phyloP scores from a whole-genome alignment of 2,329 filamentous ascomycete species.

The Tolypocladium amazonense region DNA sequence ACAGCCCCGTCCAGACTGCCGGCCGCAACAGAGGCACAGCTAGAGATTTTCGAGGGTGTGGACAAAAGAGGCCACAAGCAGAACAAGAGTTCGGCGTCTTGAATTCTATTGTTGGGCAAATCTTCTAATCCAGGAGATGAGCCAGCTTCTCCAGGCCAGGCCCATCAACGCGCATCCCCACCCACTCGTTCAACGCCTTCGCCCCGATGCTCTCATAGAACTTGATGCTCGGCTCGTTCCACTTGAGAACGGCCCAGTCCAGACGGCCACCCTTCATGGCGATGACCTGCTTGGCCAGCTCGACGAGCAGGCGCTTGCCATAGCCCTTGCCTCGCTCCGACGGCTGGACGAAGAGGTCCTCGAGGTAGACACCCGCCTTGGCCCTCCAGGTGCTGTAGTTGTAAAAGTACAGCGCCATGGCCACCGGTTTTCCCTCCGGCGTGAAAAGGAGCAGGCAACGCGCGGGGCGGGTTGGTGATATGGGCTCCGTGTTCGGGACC shows the following conservation, averaged over 20 bases:
- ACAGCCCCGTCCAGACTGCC: slow-evolving; percentile 13
- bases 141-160: slow-evolving; percentile 53
- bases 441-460: slow-evolving; percentile 62
- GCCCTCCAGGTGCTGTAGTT: slow-evolving; percentile 92
- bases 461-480: slow-evolving; percentile 50
- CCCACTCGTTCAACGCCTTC: slow-evolving; percentile 57
- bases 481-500: slow-evolving; percentile 39
- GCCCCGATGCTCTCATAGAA: slow-evolving; percentile 74
- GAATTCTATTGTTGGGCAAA: background rate
- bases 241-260: slow-evolving; percentile 87
- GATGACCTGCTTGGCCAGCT: slow-evolving; percentile 69
- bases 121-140: slow-evolving; percentile 20
- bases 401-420: slow-evolving; percentile 87
- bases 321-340: slow-evolving; percentile 66
- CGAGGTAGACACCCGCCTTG: slow-evolving; percentile 81
- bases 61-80: slow-evolving; percentile 16
- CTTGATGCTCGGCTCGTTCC: slow-evolving; percentile 82
- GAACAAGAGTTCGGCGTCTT: slow-evolving; percentile 1
- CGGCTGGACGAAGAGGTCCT: slow-evolving; percentile 78
- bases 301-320: slow-evolving; percentile 63
- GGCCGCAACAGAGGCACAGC: slow-evolving; percentile 20
- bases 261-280: slow-evolving; percentile 63
- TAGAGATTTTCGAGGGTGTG: slow-evolving; percentile 38
- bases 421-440: slow-evolving; percentile 40
- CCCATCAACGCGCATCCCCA: slow-evolving; percentile 64